Conservation (phyloP, 441 rosid genomes). For the Gossypium aridum region DNA sequence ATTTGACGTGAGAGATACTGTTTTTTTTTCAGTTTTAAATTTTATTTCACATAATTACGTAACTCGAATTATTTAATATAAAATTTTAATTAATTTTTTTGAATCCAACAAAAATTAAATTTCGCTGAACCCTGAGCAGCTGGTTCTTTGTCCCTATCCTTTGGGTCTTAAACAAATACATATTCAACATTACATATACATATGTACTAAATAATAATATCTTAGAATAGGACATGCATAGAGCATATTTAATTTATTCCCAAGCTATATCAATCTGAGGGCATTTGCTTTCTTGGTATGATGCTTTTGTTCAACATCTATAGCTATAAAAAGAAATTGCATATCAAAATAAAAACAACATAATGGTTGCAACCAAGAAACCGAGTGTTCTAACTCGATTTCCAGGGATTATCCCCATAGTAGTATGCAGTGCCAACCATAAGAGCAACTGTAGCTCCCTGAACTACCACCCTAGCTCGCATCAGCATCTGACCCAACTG, state of each 20-base stretch:
- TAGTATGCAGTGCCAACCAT: conserved; percentile 93
- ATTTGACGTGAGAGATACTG: no score
- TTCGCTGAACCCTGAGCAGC: no score
- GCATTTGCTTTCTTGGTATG: neutral
- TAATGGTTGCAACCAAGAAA: neutral
- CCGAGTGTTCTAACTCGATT: conserved; percentile 21
- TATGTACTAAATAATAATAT: neutral
- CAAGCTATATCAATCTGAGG: neutral
- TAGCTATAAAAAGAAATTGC: neutral
- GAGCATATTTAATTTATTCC: neutral
- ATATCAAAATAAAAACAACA: neutral
- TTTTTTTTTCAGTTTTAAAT: no score
- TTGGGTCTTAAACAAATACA: neutral
- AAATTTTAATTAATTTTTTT: no score
- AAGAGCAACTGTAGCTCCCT: conserved; percentile 93
- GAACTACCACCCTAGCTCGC: conserved; percentile 95
- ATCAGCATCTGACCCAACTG: conserved; percentile 78
- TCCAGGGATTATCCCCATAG: conserved; percentile 89
- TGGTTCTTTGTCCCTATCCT: no score
- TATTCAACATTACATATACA: neutral
- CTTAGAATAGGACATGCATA: neutral
- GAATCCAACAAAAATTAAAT: no score
- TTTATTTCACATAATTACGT: no score
- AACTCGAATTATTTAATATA: no score
- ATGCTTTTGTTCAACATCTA: neutral